phyloP scores from a whole-genome alignment of 2,329 filamentous ascomycete genomes.

The Lecanicillium sp. region DNA sequence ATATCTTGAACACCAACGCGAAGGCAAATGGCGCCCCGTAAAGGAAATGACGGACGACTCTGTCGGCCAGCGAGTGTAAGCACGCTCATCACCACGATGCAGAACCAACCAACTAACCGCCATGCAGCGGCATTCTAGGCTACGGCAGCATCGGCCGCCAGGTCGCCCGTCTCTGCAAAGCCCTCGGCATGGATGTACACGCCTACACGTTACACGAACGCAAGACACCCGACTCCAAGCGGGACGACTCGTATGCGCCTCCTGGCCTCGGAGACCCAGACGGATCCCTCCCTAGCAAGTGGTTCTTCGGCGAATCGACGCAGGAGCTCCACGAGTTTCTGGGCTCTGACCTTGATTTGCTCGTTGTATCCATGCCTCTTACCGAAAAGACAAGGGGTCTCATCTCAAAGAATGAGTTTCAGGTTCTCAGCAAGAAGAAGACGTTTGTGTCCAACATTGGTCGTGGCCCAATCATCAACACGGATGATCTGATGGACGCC shows the following conservation, averaged over 20 bases:
- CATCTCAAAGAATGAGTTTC: constrained; percentile 43
- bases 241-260: constrained; percentile 59
- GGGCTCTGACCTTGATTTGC: constrained; percentile 40
- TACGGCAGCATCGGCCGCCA: constrained; percentile 49
- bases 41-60: constrained; percentile 30
- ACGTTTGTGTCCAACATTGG: constrained; percentile 67
- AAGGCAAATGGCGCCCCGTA: constrained; percentile 34
- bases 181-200: constrained; percentile 64
- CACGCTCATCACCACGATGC: not conserved
- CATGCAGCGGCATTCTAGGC: constrained; percentile 39
- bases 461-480: constrained; percentile 45
- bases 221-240: constrained; percentile 55
- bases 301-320: constrained; percentile 39
- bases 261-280: constrained; percentile 53
- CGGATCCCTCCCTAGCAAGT: constrained; percentile 39
- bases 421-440: constrained; percentile 33
- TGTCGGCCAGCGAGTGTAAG: constrained; percentile 42
- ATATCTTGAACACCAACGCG: constrained; percentile 36
- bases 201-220: constrained; percentile 68
- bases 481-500: constrained; percentile 53
- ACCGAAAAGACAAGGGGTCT: constrained; percentile 40
- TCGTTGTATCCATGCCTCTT: constrained; percentile 44
- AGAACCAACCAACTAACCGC: not conserved
- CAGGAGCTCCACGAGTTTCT: constrained; percentile 43
- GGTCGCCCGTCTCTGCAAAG: constrained; percentile 47